phyloP scores from a whole-genome alignment of 768 basidiomycete genomes.

The Russula olivacea region DNA sequence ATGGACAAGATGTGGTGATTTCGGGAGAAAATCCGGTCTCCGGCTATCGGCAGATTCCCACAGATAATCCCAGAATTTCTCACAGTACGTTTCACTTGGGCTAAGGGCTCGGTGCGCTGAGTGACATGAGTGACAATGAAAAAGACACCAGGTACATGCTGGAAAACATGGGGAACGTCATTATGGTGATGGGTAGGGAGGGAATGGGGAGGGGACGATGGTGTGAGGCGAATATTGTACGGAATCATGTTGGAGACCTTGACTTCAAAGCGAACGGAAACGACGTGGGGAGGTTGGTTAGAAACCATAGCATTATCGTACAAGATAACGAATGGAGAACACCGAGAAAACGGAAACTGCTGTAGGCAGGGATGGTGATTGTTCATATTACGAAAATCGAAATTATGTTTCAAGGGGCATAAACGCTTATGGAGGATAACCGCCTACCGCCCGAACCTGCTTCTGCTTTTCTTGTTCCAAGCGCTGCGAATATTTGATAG shows the following conservation, averaged over 20 bases:
- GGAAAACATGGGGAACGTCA: not conserved
- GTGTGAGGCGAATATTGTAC: not conserved
- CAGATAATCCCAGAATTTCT: too few relatives aligned
- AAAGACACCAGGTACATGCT: not conserved
- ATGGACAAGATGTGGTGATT: too few relatives aligned
- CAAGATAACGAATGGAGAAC: not conserved
- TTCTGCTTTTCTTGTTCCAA: slow-evolving; percentile 89
- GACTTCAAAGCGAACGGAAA: slow-evolving; percentile 6
- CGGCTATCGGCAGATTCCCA: too few relatives aligned
- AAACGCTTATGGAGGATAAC: slow-evolving; percentile 16
- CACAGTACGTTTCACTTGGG: too few relatives aligned
- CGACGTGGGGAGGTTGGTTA: not conserved
- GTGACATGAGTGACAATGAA: not conserved
- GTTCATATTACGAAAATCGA: not conserved
- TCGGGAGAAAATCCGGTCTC: too few relatives aligned
- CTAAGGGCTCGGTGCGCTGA: not conserved
- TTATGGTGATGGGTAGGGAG: not conserved
- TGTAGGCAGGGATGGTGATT: not conserved
- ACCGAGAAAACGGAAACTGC: slow-evolving; percentile 1
- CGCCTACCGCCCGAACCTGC: slow-evolving; percentile 43
- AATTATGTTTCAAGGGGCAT: slow-evolving; percentile 17
- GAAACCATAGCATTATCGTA: slow-evolving; percentile 8
- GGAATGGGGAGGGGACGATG: not conserved
- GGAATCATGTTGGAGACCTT: slow-evolving; percentile 5
- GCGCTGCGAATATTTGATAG: slow-evolving; percentile 41